These are phyloP conservation scores for Wilcoxina mikolae DNA, from an alignment of 495 filamentous ascomycete species.

Conservation along the genomic window DNA sequence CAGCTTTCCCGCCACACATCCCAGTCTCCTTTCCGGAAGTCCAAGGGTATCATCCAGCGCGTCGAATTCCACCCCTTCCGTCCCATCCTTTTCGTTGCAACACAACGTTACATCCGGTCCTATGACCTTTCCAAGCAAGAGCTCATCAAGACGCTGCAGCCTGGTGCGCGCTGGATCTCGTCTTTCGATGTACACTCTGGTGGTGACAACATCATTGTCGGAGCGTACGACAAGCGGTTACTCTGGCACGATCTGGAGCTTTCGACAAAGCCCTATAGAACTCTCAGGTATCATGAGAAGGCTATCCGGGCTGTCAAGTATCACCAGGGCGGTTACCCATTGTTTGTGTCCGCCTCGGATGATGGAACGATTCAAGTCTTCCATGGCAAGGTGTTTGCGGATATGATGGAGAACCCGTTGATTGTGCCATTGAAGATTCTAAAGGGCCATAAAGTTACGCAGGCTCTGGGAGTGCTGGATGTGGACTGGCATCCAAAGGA, in stretches of 20 bases:
- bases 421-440: conserved; percentile 94
- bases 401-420: conserved; percentile 86
- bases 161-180: conserved; percentile 88
- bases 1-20: conserved; percentile 87
- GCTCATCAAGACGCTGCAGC: conserved; percentile 77
- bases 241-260: conserved; percentile 97
- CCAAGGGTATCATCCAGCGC: conserved; percentile 68
- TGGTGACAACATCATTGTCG: conserved; percentile 85
- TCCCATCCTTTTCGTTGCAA: conserved; percentile 89
- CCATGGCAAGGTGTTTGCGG: conserved; percentile 85
- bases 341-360: conserved; percentile 87
- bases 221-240: conserved; percentile 82
- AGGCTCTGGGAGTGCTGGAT: conserved; percentile 77
- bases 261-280: conserved; percentile 81
- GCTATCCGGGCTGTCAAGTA: conserved; percentile 78
- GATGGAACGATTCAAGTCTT: conserved; percentile 91
- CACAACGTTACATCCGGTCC: conserved; percentile 74
- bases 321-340: conserved; percentile 66
- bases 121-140: conserved; percentile 86
- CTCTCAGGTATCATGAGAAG: conserved; percentile 79
- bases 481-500: conserved; percentile 87
- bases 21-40: conserved; percentile 84
- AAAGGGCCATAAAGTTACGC: conserved; percentile 68
- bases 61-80: conserved; percentile 87
- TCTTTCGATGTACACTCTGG: conserved; percentile 83